Conservation (phyloP, 2,329 filamentous ascomycete species). For the Epichloe glyceriae region DNA sequence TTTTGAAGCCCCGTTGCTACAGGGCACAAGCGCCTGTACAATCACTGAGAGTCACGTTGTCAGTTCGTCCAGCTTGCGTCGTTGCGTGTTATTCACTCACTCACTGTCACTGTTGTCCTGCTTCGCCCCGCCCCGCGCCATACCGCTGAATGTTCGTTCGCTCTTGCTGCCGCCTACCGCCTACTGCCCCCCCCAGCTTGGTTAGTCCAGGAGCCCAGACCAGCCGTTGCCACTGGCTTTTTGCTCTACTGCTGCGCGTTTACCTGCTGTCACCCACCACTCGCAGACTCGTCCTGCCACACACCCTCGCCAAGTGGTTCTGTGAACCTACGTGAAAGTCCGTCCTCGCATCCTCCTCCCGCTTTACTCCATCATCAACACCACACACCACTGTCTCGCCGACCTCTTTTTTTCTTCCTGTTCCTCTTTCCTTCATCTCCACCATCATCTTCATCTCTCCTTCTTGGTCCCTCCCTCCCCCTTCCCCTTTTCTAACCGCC, state of each 20-base stretch:
- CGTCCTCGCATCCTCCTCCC: conserved; percentile 7
- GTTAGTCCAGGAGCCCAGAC: conserved; percentile 5
- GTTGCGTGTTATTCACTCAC: too few relatives aligned
- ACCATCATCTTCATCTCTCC: conserved; percentile 15
- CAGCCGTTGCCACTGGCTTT: conserved; percentile 8
- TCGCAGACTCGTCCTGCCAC: background rate
- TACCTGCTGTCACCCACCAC: background rate
- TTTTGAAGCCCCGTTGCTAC: too few relatives aligned
- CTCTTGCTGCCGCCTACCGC: background rate
- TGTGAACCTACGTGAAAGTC: conserved; percentile 4
- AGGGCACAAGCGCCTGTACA: too few relatives aligned
- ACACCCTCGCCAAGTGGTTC: background rate
- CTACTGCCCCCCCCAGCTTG: conserved; percentile 2
- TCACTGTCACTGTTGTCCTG: too few relatives aligned
- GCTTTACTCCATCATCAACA: conserved; percentile 8
- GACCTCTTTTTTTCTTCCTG: conserved; percentile 9
- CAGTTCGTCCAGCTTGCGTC: too few relatives aligned
- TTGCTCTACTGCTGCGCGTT: background rate
- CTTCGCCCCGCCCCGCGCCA: background rate
- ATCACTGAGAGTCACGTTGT: background rate
- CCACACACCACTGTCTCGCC: conserved; percentile 5
- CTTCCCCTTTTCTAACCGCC: conserved; percentile 12
- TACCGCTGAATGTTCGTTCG: background rate
- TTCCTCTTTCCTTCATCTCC: conserved; percentile 15
- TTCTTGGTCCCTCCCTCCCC: conserved; percentile 12